Percentiles rank a stretch among this genome's conserved stretches.
phyloP scores from a whole-genome alignment of 225 moss, liverwort and hornwort genomes.

The Marchantia polymorpha region DNA sequence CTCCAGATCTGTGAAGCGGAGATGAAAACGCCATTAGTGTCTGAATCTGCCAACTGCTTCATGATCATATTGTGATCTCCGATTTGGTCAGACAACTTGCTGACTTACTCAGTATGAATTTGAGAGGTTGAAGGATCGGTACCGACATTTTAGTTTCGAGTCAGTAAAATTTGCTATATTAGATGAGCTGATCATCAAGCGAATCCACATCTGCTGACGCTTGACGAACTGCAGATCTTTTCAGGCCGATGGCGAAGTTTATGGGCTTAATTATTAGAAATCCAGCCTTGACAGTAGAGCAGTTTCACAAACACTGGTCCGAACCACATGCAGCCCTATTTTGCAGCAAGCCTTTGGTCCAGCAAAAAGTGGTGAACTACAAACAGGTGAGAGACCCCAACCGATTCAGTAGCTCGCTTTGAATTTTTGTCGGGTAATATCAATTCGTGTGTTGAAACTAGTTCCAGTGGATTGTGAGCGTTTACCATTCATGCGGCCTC shows the following conservation, averaged over 20 bases:
- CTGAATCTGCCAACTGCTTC: not conserved
- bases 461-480: not conserved
- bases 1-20: not conserved
- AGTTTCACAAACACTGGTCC: conserved; percentile 13
- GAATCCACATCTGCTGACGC: not conserved
- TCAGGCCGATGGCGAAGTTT: conserved; percentile 10
- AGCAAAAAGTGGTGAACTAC: not conserved
- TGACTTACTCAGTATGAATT: not conserved
- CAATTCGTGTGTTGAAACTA: not conserved
- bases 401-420: not conserved
- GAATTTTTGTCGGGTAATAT: not conserved
- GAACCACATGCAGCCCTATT: conserved; percentile 12
- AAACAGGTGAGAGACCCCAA: not conserved
- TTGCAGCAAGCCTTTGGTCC: not conserved
- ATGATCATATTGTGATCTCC: not conserved
- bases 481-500: too few species aligned
- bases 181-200: not conserved
- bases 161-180: not conserved
- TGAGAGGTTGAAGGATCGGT: not conserved
- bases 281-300: not conserved
- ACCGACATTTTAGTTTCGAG: not conserved
- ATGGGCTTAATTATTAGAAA: not conserved
- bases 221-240: not conserved
- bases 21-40: not conserved
- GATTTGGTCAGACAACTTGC: not conserved